Conservation (phyloP, 768 basidiomycete species). For the Cantharellus cinnabarinus region DNA sequence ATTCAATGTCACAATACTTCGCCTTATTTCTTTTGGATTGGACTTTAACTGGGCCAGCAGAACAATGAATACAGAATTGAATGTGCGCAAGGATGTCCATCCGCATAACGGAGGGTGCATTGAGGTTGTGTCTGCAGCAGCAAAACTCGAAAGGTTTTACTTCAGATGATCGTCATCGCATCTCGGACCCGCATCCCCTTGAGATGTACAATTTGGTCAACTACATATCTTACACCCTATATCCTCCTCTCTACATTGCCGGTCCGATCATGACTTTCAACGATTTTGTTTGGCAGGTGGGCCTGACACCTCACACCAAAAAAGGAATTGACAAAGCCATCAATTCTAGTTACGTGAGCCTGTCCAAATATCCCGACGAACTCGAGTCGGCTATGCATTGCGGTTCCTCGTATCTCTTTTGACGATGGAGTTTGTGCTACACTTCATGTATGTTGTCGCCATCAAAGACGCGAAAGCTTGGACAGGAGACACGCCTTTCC, state of each 20-base stretch:
- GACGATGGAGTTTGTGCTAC: conserved; percentile 79
- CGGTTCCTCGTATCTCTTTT: conserved; percentile 54
- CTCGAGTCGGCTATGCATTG: conserved; percentile 33
- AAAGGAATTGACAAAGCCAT: not conserved
- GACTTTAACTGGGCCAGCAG: conserved; percentile 75
- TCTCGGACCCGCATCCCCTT: conserved; percentile 28
- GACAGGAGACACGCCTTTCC: conserved; percentile 51
- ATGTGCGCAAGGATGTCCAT: too few species aligned
- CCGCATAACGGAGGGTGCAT: too few species aligned
- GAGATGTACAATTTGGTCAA: conserved; percentile 40
- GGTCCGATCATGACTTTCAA: conserved; percentile 95
- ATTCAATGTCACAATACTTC: conserved; percentile 93
- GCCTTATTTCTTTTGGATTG: conserved; percentile 81
- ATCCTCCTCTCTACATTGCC: conserved; percentile 86
- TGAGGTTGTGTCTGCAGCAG: too few species aligned
- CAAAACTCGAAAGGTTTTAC: too few species aligned
- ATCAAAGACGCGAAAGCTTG: conserved; percentile 82
- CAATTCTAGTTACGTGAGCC: conserved; percentile 38
- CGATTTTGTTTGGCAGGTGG: conserved; percentile 84
- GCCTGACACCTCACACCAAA: conserved; percentile 9
- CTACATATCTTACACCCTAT: conserved; percentile 72
- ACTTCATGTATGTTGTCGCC: conserved; percentile 92
- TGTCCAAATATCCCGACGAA: conserved; percentile 21
- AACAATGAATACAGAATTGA: conserved; percentile 4
- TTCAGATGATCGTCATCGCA: too few species aligned